Conservation (phyloP, 495 filamentous ascomycete genomes). For the Penicillium maclennaniae region DNA sequence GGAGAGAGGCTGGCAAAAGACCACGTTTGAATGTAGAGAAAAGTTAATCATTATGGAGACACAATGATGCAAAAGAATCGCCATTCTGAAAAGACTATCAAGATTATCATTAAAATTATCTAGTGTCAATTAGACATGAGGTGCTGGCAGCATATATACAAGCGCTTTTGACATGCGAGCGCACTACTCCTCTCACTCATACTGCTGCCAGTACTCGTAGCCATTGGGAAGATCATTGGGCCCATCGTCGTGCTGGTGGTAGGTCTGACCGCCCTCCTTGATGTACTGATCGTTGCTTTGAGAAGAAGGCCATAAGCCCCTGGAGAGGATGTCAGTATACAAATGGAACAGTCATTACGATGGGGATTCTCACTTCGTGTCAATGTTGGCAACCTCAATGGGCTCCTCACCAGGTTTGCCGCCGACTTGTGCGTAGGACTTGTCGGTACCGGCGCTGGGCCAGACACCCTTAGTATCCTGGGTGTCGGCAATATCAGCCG, state of each 20-base stretch:
- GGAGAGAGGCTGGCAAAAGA: no score
- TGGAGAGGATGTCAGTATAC: not conserved
- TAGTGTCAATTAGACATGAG: conserved; percentile 2
- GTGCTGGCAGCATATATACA: conserved; percentile 15
- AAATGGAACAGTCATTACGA: no score
- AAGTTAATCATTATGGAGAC: no score
- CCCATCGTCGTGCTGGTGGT: conserved; percentile 15
- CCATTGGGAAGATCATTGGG: conserved; percentile 15
- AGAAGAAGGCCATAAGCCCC: conserved; percentile 11
- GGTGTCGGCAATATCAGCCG: not conserved
- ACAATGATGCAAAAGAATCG: no score
- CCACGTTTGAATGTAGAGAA: no score
- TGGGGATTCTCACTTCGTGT: conserved; percentile 5
- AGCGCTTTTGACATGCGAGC: not conserved
- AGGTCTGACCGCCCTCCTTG: conserved; percentile 4
- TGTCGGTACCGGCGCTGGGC: conserved; percentile 8
- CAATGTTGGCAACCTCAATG: conserved; percentile 5
- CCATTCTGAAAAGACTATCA: not conserved
- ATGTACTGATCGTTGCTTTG: conserved; percentile 13
- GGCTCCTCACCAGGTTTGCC: conserved; percentile 7
- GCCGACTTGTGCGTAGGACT: conserved; percentile 8
- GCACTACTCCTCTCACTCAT: conserved; percentile 7
- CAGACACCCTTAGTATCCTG: conserved; percentile 1
- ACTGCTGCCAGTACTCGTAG: conserved; percentile 18
- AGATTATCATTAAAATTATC: conserved; percentile 5